These are phyloP conservation scores for Leccinum fuscescens DNA, from an alignment of 1,284 basidiomycete genomes.

Conservation along the genomic window DNA sequence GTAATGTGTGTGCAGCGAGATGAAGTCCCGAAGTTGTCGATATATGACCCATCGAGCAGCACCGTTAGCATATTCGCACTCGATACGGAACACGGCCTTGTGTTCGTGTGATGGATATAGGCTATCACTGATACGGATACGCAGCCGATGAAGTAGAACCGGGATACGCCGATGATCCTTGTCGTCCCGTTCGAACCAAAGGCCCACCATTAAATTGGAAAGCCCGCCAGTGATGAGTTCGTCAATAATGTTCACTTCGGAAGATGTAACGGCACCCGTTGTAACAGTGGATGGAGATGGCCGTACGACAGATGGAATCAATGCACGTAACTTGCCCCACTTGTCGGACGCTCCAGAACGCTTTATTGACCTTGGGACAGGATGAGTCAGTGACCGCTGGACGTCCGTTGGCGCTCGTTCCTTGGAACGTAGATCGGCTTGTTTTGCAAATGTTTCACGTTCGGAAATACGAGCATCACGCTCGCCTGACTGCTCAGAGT, in stretches of 20 bases:
- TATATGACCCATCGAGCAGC: conserved; percentile 94
- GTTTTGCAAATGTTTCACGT: conserved; percentile 9
- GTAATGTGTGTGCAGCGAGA: conserved; percentile 91
- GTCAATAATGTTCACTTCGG: conserved; percentile 75
- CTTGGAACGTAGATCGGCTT: conserved; percentile 11
- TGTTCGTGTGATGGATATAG: conserved; percentile 76
- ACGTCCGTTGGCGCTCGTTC: conserved; percentile 18
- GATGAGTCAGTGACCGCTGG: conserved; percentile 46
- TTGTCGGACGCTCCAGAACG: conserved; percentile 39
- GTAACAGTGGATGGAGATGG: conserved; percentile 28
- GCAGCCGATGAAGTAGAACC: conserved; percentile 82
- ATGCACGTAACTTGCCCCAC: conserved; percentile 62
- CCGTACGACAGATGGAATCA: conserved; percentile 57
- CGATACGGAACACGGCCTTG: conserved; percentile 87
- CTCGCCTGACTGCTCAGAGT: conserved; percentile 7
- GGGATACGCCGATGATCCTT: conserved; percentile 82
- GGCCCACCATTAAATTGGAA: conserved; percentile 78
- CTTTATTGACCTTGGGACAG: conserved; percentile 35
- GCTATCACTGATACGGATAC: conserved; percentile 83
- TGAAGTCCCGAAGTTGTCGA: conserved; percentile 89
- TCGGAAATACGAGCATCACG: conserved; percentile 13
- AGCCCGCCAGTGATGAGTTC: conserved; percentile 83
- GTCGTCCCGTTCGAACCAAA: conserved; percentile 93
- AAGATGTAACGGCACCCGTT: conserved; percentile 48
- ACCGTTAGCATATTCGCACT: conserved; percentile 97